Evolutionary conservation across 345 rosid species (phyloP), one percentile per base, ranked within the genome.

Genomic region (Rubroshorea leprosula): DNA sequence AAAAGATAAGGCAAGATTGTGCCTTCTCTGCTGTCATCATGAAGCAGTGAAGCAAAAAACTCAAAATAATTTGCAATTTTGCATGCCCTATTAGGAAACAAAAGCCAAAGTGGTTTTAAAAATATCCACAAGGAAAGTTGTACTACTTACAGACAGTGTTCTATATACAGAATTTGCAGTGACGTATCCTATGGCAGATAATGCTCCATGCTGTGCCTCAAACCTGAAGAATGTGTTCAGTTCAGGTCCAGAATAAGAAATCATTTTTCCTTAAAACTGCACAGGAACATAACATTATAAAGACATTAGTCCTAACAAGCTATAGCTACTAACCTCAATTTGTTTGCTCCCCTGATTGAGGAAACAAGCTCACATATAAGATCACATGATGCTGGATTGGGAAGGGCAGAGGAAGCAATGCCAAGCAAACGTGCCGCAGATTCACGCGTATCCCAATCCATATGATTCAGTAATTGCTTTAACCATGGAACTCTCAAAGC

Each of bases 401-500:
- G 69, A 63, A 86, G 86, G 68, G 85, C 78, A 75, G 96, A 89
- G 48, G 90, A 86, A 74, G 95, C 89, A 57, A 92, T 78, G 55
- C 98, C 98, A 60, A 92, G 90, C 61, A 92, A 76, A 57, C 95
- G 95, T 24, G 95, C 89, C 15, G 75, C 83, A 64, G 93, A 83
- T 72, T 92, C 96, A 70, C 96, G 96, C 23, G 96, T 89, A 76
- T 84, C 88, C 49, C 77, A 63, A 76, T 92, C 90, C 50, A 84
- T 71, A 57, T 92, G 95, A 75, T 70, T 80, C 71, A 89, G 63
- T 49, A 92, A 76, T 54, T 81, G 86, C 75, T 82, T 92, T 65
- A 92, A 76, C 98, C 98, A 92, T 39, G 84, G 74, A 60, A 86
- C 47, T 69, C 78, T 83, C 25, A 23, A 62, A 56, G 85, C 79